Evolutionary conservation across 441 rosid genomes (phyloP), one percentile per base, ranked within the genome.

Genomic region (Populus hybrid): DNA sequence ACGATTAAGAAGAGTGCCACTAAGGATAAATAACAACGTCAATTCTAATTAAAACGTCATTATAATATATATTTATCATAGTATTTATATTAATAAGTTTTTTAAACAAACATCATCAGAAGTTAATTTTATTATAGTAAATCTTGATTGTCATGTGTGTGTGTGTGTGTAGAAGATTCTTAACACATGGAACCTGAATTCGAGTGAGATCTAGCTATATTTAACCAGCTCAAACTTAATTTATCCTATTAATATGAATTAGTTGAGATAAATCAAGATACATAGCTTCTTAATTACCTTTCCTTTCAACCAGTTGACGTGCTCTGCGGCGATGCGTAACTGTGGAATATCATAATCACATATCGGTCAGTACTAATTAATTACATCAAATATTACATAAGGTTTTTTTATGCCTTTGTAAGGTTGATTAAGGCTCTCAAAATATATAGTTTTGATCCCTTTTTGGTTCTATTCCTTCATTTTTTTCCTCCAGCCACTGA

Each of bases 291-390:
- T 35, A 35, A 36, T 3, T 76, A 88, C 93, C 78, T 75, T 86
- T 82, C 82, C 84, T 64, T 87, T 88, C 14, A 88, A 75, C 68
- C 33, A 59, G 79, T 65, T 86, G 76, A 82, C 76, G 29, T 86
- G 87, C 75, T 90, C 89, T 26, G 84, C 74, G 28, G 77, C 6
- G 4, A 86, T 61, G 53, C 87, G 82, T 50, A 83, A 83, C 93
- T 88, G 85, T 76, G 36, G 9, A 77, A 29, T 29, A 29, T 42
- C 20, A n/a, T 4, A 33, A 6, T 65, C 64, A 21, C 53, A 20
- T 16, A 3, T 6, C 9, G 24, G 63, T 16, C 6, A 33, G 3
- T 38, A 24, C 24, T 24, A 38, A 14, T 14, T 12, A 45, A n/a
- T n/a, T n/a, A n/a, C 20, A 45, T 14, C 5, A 45, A 12, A 14